Percentiles rank a stretch among this genome's conserved stretches.
Conservation (phyloP, 1,284 basidiomycete genomes). For the Apiotrichum porosum region DNA sequence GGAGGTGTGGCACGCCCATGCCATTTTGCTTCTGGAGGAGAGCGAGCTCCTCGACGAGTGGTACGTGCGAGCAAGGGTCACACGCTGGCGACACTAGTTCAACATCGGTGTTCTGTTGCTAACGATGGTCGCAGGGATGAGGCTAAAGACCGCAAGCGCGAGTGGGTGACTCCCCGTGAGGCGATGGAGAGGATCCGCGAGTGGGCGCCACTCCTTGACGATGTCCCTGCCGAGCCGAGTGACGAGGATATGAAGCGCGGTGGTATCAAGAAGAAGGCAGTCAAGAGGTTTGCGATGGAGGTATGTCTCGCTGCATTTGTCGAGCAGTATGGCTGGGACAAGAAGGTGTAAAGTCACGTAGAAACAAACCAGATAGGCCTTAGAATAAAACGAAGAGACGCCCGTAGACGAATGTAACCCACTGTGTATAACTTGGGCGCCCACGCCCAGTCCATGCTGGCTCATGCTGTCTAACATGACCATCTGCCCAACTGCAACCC, state of each 20-base stretch:
- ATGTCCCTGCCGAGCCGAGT: neutral
- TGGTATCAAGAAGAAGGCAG: conserved; percentile 29
- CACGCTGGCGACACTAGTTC: neutral
- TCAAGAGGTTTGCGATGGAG: conserved; percentile 36
- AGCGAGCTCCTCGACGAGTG: conserved; percentile 13
- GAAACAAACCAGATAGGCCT: too few species aligned
- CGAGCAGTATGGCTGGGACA: conserved; percentile 4
- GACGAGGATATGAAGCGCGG: conserved; percentile 5
- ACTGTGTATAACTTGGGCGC: too few species aligned
- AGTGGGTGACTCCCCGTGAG: conserved; percentile 22
- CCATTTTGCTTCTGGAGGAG: conserved; percentile 14
- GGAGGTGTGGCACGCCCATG: conserved; percentile 31
- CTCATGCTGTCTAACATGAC: too few species aligned
- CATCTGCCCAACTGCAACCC: too few species aligned
- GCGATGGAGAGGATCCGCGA: conserved; percentile 3
- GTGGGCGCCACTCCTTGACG: neutral
- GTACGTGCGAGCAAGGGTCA: conserved; percentile 18
- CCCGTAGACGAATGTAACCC: too few species aligned
- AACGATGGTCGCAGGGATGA: conserved; percentile 37
- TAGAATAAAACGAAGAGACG: too few species aligned
- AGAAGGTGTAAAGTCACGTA: conserved; percentile 1
- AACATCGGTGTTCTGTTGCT: too few species aligned
- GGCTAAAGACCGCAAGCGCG: conserved; percentile 26
- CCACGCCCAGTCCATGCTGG: too few species aligned
- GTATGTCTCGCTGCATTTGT: conserved; percentile 22